Base-by-base conservation (phyloP, 1,284 basidiomycete genomes). In the Exobasidium cylindrosporum region DNA sequence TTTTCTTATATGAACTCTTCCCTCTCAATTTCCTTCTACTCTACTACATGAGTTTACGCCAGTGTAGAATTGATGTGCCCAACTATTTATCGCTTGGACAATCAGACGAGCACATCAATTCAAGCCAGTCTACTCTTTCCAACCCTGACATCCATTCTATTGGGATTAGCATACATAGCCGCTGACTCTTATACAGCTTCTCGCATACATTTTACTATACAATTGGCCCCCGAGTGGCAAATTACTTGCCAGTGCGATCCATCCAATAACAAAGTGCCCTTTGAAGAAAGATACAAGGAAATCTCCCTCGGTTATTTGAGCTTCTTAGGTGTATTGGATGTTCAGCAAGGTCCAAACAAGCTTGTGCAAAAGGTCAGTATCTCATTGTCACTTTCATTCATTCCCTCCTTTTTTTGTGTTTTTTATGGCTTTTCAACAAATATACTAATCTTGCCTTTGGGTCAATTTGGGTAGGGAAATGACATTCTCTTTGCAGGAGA, bases 81-180 rank as follows among this genome's bases (percentile, higher is more conserved):
- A 13, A 24, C 21, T 14, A 50, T 50, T 13, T 13, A 28, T 6
- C 47, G 13, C 14, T 26, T 50, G 21, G 47, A 50, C 26, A 13
- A 50, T 4, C 2, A 26, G 21, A 50, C 47, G 3, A 50, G 47
- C 47, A 50, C 17, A 4, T 24, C 47, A 13, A 21, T 50, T 28
- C n/a, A 21, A 6, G 47, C 47, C 4, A 50, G 47, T 50, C 21
- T 50, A 13, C 47, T 50, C 13, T 50, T 24, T 50, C 47, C 47
- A 2, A 28, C n/a, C 26, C 3, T 50, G 47, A 28, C 47, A 4
- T 24, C 47, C 5, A 50, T 50, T 4, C n/a, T 13, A 24, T 24
- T 24, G 14, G 47, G 13, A 6, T 28, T 50, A 6, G 47, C 26
- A 3, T 24, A 28, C n/a, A 50, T 14, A 4, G 47, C 47, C 5